Evolutionary conservation across 2,329 filamentous ascomycete genomes (phyloP).

Genomic region (Fusarium sacchari): DNA sequence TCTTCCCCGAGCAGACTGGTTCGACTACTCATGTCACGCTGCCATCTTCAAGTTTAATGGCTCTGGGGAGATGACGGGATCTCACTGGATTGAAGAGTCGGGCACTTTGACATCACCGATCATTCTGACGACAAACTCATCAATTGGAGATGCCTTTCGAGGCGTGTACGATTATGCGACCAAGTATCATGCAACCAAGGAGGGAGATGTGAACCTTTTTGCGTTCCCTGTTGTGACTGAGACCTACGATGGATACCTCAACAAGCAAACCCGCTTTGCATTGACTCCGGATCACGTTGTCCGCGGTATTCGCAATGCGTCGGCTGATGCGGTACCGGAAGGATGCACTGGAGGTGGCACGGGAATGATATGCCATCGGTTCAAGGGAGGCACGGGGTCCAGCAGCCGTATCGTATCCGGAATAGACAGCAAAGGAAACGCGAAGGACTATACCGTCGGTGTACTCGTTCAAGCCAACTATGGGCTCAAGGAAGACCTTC

Average conservation of each 20-base stretch:
- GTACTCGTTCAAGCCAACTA: constrained; percentile 75
- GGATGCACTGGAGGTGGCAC: constrained; percentile 74
- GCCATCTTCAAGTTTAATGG: constrained; percentile 72
- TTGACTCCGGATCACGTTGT: constrained; percentile 65
- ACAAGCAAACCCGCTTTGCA: constrained; percentile 64
- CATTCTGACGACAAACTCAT: constrained; percentile 67
- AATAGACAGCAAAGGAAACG: constrained; percentile 45
- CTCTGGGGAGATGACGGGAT: constrained; percentile 69
- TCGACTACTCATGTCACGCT: constrained; percentile 56
- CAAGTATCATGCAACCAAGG: constrained; percentile 54
- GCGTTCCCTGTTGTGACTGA: constrained; percentile 68
- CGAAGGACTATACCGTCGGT: constrained; percentile 65
- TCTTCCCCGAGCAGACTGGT: constrained; percentile 57
- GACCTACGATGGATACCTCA: constrained; percentile 71
- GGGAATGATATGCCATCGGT: constrained; percentile 73
- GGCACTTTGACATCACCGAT: constrained; percentile 69
- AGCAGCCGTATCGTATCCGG: constrained; percentile 66
- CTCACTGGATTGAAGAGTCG: constrained; percentile 70
- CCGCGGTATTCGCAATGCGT: constrained; percentile 62
- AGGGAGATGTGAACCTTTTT: constrained; percentile 61
- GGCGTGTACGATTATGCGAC: constrained; percentile 67
- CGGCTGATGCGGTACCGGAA: constrained; percentile 63
- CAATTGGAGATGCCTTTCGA: constrained; percentile 67
- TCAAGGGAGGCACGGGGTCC: constrained; percentile 74
- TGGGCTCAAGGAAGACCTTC: constrained; percentile 64